phyloP scores from a whole-genome alignment of 2,329 filamentous ascomycete species.

The Cercospora sp. region DNA sequence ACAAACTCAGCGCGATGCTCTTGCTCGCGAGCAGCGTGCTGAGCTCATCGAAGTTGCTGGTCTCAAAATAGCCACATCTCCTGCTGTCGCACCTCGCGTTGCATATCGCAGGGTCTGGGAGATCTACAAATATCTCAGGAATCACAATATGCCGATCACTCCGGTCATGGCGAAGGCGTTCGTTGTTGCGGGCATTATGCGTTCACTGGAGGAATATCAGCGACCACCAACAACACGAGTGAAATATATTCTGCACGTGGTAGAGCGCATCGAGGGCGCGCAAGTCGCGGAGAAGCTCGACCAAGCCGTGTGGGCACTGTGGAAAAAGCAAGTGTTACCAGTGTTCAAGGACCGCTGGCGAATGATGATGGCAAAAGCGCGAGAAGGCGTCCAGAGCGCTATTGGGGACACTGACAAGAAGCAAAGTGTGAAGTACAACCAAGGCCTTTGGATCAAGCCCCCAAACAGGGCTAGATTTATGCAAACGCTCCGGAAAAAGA shows the following conservation, averaged over 20 bases:
- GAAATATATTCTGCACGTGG: slow-evolving; percentile 48
- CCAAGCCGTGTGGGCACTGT: slow-evolving; percentile 24
- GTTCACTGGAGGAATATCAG: slow-evolving; percentile 43
- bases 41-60: slow-evolving; percentile 50
- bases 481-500: not conserved
- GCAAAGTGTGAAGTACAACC: not conserved
- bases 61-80: slow-evolving; percentile 44
- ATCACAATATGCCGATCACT: slow-evolving; percentile 45
- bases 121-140: slow-evolving; percentile 49
- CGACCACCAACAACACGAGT: slow-evolving; percentile 40
- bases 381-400: not conserved
- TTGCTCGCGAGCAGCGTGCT: slow-evolving; percentile 24
- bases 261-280: slow-evolving; percentile 46
- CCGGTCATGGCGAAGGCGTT: slow-evolving; percentile 50
- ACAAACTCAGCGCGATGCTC: slow-evolving; percentile 16
- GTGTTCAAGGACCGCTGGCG: not conserved
- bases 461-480: not conserved
- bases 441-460: not conserved
- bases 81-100: slow-evolving; percentile 41
- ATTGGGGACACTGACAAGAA: not conserved
- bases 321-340: slow-evolving; percentile 13
- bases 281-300: slow-evolving; percentile 43
- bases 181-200: slow-evolving; percentile 51
- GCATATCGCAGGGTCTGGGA: slow-evolving; percentile 50
- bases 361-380: not conserved